These are phyloP conservation scores for Rugonectria rugulosa DNA, from an alignment of 2,329 filamentous ascomycete species.

Conservation along the genomic window DNA sequence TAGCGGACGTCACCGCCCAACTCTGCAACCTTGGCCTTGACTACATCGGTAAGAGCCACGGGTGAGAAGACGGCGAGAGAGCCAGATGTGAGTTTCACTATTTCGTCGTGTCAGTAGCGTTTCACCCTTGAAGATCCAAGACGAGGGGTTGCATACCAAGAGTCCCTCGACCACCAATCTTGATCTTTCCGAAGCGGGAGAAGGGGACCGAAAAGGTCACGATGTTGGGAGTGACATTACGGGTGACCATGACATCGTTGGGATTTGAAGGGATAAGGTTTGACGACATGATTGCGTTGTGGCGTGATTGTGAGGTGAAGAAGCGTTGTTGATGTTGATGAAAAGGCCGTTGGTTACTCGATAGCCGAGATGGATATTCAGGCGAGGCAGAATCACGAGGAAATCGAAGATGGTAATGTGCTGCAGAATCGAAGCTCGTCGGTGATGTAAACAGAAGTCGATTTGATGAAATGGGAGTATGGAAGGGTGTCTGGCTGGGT, in stretches of 20 bases:
- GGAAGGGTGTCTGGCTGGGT: not conserved
- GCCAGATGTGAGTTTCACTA: constrained; percentile 81
- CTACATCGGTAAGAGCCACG: constrained; percentile 80
- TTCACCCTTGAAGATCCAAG: not conserved
- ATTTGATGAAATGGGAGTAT: not conserved
- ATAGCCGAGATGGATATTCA: not conserved
- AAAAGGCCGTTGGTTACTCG: not conserved
- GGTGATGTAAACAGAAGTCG: too few species aligned
- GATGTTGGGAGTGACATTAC: constrained; percentile 80
- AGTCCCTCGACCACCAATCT: constrained; percentile 87
- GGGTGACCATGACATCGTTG: constrained; percentile 87
- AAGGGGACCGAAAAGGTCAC: constrained; percentile 86
- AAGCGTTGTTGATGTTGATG: constrained; percentile 1
- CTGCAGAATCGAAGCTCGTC: not conserved
- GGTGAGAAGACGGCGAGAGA: constrained; percentile 90
- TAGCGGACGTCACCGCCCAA: constrained; percentile 79
- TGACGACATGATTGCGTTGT: constrained; percentile 58
- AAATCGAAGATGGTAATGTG: not conserved
- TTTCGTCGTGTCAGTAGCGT: constrained; percentile 2
- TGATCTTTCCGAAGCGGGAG: constrained; percentile 77
- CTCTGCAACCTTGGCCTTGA: constrained; percentile 68
- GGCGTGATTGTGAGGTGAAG: constrained; percentile 23
- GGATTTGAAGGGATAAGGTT: constrained; percentile 76
- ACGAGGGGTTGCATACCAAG: constrained; percentile 63
- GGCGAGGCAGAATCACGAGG: not conserved